phyloP scores from a whole-genome alignment of 257 asterid species.

The Nicotiana attenuata region DNA sequence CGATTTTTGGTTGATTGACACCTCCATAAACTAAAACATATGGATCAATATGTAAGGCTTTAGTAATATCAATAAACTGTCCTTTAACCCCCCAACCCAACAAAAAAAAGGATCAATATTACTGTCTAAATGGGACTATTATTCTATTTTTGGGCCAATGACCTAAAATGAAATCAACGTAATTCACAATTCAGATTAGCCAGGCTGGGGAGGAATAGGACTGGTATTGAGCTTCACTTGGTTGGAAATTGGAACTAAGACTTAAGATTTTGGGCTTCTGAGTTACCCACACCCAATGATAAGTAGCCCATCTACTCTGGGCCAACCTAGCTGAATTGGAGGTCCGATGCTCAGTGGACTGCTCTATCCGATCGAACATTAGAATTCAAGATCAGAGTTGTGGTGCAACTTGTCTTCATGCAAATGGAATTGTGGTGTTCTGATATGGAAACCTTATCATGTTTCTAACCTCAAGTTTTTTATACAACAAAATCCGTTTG shows the following conservation, averaged over 20 bases:
- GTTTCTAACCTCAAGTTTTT: neutral
- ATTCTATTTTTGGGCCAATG: neutral
- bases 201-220: neutral
- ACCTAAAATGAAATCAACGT: neutral
- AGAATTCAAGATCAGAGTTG: neutral
- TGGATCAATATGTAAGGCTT: neutral
- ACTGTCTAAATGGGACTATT: neutral
- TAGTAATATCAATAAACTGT: no score
- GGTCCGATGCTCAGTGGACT: neutral
- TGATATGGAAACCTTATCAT: neutral
- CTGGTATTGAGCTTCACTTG: neutral
- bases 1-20: no score
- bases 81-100: no score
- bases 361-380: neutral
- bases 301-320: neutral
- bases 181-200: no score
- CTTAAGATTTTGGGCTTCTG: neutral
- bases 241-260: neutral
- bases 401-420: neutral
- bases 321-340: neutral
- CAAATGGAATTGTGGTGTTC: neutral
- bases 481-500: neutral
- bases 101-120: neutral
- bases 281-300: neutral
- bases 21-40: neutral